phyloP scores from a whole-genome alignment of 2,329 filamentous ascomycete genomes.

The Ophiostoma ips region DNA sequence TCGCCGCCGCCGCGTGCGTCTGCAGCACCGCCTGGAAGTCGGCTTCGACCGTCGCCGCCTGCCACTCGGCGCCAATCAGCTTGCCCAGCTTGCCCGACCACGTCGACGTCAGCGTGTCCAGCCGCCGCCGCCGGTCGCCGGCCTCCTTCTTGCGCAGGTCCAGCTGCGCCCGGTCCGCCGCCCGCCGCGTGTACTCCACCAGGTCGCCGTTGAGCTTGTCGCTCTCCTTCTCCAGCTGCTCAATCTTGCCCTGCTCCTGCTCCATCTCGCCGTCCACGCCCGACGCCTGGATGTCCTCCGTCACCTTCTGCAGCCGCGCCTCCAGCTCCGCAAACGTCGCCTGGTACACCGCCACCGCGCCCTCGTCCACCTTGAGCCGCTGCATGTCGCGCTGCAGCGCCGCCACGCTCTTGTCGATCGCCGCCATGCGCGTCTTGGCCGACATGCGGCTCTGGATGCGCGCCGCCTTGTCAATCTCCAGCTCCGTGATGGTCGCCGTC shows the following conservation, averaged over 20 bases:
- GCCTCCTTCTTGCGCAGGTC: constrained; percentile 73
- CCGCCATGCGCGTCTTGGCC: constrained; percentile 56
- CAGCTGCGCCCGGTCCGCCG: constrained; percentile 70
- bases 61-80: constrained; percentile 54
- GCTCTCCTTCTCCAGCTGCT: constrained; percentile 56
- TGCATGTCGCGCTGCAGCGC: constrained; percentile 54
- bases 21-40: constrained; percentile 53
- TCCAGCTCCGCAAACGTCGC: constrained; percentile 58
- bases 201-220: constrained; percentile 67
- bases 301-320: constrained; percentile 44
- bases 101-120: constrained; percentile 64
- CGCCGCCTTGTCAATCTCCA: constrained; percentile 60
- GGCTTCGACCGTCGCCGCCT: constrained; percentile 52
- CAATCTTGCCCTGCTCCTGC: constrained; percentile 50
- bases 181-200: constrained; percentile 65
- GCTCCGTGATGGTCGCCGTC: constrained; percentile 55
- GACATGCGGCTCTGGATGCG: constrained; percentile 61
- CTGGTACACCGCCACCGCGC: constrained; percentile 63
- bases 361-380: constrained; percentile 73
- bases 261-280: constrained; percentile 60
- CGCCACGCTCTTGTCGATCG: constrained; percentile 57
- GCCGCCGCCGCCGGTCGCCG: constrained; percentile 54
- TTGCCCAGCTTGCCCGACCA: constrained; percentile 57
- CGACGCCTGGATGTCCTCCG: constrained; percentile 46
- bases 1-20: constrained; percentile 41